Evolutionary conservation across 2,329 filamentous ascomycete genomes (phyloP).

Genomic region (Pseudogymnoascus sp.): DNA sequence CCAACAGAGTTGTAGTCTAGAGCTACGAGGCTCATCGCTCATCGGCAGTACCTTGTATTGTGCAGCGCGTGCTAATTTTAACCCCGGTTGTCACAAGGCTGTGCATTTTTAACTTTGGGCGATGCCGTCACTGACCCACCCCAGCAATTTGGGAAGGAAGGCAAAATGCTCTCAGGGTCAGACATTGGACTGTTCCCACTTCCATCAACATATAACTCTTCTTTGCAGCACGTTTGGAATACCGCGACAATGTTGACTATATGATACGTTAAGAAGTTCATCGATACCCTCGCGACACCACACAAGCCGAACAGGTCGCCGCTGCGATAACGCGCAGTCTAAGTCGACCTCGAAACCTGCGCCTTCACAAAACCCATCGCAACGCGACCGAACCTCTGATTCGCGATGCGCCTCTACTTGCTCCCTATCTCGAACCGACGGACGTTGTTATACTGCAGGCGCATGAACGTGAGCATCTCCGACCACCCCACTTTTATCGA

Average conservation of each 20-base stretch:
- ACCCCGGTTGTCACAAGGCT: slow-evolving; percentile 4
- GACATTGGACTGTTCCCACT: neutral
- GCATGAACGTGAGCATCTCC: slow-evolving; percentile 50
- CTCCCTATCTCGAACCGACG: slow-evolving; percentile 87
- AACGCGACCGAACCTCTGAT: neutral
- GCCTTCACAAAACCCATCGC: neutral
- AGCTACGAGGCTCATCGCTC: neutral
- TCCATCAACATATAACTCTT: neutral
- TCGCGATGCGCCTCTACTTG: slow-evolving; percentile 80
- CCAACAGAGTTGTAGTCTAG: slow-evolving; percentile 3
- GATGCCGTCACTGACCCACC: slow-evolving; percentile 6
- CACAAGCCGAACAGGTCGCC: neutral
- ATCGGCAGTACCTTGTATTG: neutral
- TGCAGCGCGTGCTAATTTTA: slow-evolving; percentile 4
- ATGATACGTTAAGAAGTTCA: neutral
- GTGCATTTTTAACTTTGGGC: slow-evolving; percentile 1
- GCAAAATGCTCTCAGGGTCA: neutral
- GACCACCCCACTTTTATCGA: slow-evolving; percentile 55
- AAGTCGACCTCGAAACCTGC: neutral
- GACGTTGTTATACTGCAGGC: slow-evolving; percentile 87
- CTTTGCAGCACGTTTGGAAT: neutral
- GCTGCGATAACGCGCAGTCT: neutral
- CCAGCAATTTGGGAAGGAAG: neutral
- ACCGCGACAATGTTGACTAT: neutral
- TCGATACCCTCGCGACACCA: neutral